These are phyloP conservation scores for Periconia digitata DNA, from an alignment of 2,329 filamentous ascomycete genomes.

Conservation along the genomic window DNA sequence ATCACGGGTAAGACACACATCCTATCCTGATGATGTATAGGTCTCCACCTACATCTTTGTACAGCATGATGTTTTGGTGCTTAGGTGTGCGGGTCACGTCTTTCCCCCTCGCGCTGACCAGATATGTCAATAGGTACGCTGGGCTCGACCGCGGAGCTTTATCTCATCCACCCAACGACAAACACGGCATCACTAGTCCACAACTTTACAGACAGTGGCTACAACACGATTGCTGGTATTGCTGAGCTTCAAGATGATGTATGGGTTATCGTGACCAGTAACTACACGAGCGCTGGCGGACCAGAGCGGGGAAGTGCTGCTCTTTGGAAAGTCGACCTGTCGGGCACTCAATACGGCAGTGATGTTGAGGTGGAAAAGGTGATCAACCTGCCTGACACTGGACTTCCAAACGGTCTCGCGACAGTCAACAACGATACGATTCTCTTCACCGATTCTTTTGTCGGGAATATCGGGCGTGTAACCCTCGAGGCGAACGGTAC, in stretches of 20 bases:
- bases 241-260: conserved; percentile 36
- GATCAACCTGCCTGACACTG: conserved; percentile 12
- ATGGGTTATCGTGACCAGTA: conserved; percentile 35
- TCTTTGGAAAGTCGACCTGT: conserved; percentile 23
- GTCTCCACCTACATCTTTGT: too few species aligned
- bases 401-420: conserved; percentile 27
- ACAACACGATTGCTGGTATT: conserved; percentile 38
- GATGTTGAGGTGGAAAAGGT: conserved; percentile 12
- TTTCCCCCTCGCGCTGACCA: too few species aligned
- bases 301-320: conserved; percentile 11
- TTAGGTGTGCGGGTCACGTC: too few species aligned
- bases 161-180: conserved; percentile 33
- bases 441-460: conserved; percentile 24
- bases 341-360: neutral
- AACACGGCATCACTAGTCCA: conserved; percentile 25
- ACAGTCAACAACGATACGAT: conserved; percentile 16
- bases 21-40: too few species aligned
- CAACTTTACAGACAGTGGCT: conserved; percentile 22
- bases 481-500: conserved; percentile 8
- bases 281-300: conserved; percentile 4
- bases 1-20: conserved; percentile 34
- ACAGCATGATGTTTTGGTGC: too few species aligned
- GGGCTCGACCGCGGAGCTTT: conserved; percentile 33
- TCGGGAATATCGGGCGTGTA: conserved; percentile 18
- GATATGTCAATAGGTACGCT: conserved; percentile 34